A percentile compares a stretch with the other conserved stretches of the same genome.
phyloP scores from a whole-genome alignment of 768 basidiomycete genomes.

The Leucosporidium yakuticum region DNA sequence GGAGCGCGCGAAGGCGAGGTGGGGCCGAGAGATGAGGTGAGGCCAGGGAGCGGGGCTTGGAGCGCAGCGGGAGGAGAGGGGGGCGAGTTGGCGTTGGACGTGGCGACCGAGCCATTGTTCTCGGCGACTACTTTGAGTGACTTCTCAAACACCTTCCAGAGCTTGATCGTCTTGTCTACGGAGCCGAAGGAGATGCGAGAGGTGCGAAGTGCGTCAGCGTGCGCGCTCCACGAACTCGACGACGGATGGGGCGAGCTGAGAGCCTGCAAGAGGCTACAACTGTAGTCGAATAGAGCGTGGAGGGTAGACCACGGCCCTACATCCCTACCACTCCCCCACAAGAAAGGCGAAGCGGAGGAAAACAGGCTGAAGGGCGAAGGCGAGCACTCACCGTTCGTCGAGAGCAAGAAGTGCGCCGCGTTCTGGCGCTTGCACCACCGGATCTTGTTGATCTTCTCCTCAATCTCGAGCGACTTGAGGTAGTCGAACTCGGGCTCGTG shows the following conservation, averaged over 20 bases:
- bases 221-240: too few species aligned
- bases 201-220: too few species aligned
- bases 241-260: too few species aligned
- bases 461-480: slow-evolving; percentile 98
- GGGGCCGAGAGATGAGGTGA: slow-evolving; percentile 17
- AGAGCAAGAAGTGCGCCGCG: slow-evolving; percentile 89
- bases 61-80: slow-evolving; percentile 51
- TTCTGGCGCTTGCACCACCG: slow-evolving; percentile 99
- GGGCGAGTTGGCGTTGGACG: slow-evolving; percentile 49
- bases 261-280: neutral
- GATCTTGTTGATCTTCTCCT: slow-evolving; percentile 99
- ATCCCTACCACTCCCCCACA: too few species aligned
- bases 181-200: neutral
- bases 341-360: neutral
- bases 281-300: neutral
- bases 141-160: slow-evolving; percentile 99
- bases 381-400: slow-evolving; percentile 75
- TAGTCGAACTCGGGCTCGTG: slow-evolving; percentile 99
- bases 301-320: too few species aligned
- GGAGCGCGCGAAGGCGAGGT: neutral
- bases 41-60: slow-evolving; percentile 18
- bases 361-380: neutral
- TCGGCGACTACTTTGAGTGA: slow-evolving; percentile 90
- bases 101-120: slow-evolving; percentile 66
- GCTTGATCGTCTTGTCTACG: slow-evolving; percentile 97